Conservation (phyloP, 257 asterid genomes). For the Verbena officinalis region DNA sequence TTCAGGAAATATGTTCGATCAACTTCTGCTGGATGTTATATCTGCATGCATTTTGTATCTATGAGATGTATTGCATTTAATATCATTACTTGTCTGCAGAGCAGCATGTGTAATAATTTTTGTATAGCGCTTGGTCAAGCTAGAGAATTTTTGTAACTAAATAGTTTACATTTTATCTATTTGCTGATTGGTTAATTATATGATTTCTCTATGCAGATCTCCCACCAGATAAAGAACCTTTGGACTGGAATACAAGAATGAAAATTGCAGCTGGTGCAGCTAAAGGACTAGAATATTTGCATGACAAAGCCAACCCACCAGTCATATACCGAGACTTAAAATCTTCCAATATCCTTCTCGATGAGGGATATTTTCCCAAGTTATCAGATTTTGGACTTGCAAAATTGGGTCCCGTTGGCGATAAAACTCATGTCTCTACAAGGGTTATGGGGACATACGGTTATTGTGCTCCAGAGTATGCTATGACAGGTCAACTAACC, state of each 20-base stretch:
- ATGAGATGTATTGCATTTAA: background rate
- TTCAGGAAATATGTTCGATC: background rate
- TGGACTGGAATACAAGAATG: slow-evolving; percentile 96
- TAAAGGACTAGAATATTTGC: slow-evolving; percentile 85
- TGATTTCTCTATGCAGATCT: slow-evolving; percentile 45
- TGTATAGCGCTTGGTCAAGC: too few relatives aligned
- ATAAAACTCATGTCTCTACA: slow-evolving; percentile 88
- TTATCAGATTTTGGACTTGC: slow-evolving; percentile 95
- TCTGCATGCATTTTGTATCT: background rate
- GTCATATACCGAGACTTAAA: slow-evolving; percentile 87
- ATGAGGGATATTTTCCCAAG: slow-evolving; percentile 75
- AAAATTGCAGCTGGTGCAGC: slow-evolving; percentile 96
- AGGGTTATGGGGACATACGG: slow-evolving; percentile 98
- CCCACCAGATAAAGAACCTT: slow-evolving; percentile 63
- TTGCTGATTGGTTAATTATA: background rate
- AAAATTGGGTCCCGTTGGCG: slow-evolving; percentile 90
- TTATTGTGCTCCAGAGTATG: slow-evolving; percentile 96
- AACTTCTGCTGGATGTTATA: background rate
- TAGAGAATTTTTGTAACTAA: too few relatives aligned
- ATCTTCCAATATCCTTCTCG: slow-evolving; percentile 88
- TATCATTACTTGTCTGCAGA: background rate
- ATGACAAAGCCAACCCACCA: slow-evolving; percentile 87
- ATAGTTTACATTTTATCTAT: too few relatives aligned
- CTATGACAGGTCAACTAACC: slow-evolving; percentile 96
- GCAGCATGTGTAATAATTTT: too few relatives aligned